Evolutionary conservation across 768 basidiomycete species (phyloP).

Genomic region (Gloeostereum incarnatum): DNA sequence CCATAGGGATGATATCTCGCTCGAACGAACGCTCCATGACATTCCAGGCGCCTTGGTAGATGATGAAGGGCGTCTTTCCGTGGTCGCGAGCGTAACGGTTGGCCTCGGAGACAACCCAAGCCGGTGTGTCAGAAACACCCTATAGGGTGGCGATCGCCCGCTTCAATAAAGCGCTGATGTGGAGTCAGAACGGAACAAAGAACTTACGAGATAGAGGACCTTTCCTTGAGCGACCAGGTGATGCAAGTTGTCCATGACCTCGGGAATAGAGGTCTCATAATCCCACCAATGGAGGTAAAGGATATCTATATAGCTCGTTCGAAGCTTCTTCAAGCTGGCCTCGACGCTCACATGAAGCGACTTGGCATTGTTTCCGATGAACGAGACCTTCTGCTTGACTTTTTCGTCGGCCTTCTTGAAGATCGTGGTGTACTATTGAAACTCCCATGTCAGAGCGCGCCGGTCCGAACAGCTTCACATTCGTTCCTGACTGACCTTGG

Average conservation of each 20-base stretch:
- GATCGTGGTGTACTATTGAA: no score
- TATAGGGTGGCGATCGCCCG: no score
- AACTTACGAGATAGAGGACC: slow-evolving; percentile 22
- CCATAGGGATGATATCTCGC: slow-evolving; percentile 34
- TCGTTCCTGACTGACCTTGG: slow-evolving; percentile 24
- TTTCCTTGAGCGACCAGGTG: slow-evolving; percentile 33
- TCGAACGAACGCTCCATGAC: slow-evolving; percentile 30
- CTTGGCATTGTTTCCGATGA: slow-evolving; percentile 40
- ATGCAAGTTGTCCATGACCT: slow-evolving; percentile 34
- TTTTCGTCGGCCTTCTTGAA: slow-evolving; percentile 17
- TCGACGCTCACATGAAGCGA: slow-evolving; percentile 23
- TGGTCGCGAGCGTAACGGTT: slow-evolving; percentile 33
- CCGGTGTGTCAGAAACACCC: slow-evolving; percentile 23
- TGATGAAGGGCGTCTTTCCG: slow-evolving; percentile 32
- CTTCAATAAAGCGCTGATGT: no score
- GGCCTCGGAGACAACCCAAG: slow-evolving; percentile 26
- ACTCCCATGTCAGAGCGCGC: no score
- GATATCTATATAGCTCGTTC: slow-evolving; percentile 33
- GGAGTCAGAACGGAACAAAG: no score
- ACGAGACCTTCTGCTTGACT: slow-evolving; percentile 25
- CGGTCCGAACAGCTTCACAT: no score
- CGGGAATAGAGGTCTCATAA: slow-evolving; percentile 30
- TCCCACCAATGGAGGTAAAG: slow-evolving; percentile 40
- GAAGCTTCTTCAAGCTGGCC: slow-evolving; percentile 29
- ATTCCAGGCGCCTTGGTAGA: slow-evolving; percentile 33